phyloP scores from a whole-genome alignment of 2,329 filamentous ascomycete species.

The Stachybotrys chartarum region DNA sequence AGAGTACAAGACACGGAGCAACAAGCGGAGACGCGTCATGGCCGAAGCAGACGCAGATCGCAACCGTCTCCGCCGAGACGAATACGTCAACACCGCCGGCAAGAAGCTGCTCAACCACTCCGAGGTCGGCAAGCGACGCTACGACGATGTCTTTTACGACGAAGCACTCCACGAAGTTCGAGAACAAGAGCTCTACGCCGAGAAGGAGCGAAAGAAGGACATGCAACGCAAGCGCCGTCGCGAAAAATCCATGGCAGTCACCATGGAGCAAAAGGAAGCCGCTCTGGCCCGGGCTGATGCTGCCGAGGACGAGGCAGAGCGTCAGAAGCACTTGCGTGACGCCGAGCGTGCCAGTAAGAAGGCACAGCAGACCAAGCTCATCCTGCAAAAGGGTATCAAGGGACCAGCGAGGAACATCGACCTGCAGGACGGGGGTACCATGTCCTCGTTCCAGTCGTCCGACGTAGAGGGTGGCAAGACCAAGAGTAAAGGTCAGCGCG shows the following conservation, averaged over 20 bases:
- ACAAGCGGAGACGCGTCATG: conserved; percentile 64
- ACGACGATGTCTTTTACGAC: conserved; percentile 68
- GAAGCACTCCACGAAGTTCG: conserved; percentile 81
- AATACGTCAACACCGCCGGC: conserved; percentile 51
- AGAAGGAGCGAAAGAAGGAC: conserved; percentile 99
- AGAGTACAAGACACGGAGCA: conserved; percentile 46
- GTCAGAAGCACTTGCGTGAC: conserved; percentile 72
- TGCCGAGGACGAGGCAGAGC: conserved; percentile 75
- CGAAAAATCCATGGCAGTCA: conserved; percentile 92
- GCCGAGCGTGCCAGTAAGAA: conserved; percentile 90
- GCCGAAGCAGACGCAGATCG: conserved; percentile 55
- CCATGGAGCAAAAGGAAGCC: conserved; percentile 82
- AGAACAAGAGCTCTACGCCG: conserved; percentile 80
- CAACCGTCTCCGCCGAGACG: conserved; percentile 53
- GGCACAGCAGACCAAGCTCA: conserved; percentile 80
- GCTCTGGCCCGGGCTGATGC: conserved; percentile 71
- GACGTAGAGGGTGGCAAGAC: conserved; percentile 44
- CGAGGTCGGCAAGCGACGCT: conserved; percentile 66
- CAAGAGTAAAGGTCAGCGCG: conserved; percentile 47
- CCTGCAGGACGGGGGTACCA: conserved; percentile 77
- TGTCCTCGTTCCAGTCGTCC: conserved; percentile 75
- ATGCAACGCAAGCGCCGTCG: conserved; percentile 96
- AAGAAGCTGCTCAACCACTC: conserved; percentile 63
- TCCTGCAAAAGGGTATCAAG: conserved; percentile 80
- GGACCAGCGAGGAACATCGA: conserved; percentile 65